phyloP scores from a whole-genome alignment of 2,329 filamentous ascomycete genomes.

The Alternaria infectoria region DNA sequence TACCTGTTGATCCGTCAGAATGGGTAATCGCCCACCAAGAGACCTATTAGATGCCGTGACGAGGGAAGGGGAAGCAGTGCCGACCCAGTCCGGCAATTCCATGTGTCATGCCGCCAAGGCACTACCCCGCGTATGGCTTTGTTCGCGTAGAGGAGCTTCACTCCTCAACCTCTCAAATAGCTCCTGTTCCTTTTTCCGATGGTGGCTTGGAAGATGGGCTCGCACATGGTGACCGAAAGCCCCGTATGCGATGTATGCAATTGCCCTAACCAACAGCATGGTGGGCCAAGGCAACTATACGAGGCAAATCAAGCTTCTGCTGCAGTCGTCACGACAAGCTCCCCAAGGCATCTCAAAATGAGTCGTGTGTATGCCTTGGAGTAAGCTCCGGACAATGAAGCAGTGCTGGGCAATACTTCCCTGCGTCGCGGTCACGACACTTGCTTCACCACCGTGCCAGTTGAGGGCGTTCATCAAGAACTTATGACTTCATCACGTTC shows the following conservation, averaged over 20 bases:
- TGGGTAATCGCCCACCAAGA: not conserved
- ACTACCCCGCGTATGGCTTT: not conserved
- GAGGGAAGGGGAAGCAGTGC: not conserved
- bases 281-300: not conserved
- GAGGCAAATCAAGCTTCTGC: not conserved
- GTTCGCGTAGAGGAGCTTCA: not conserved
- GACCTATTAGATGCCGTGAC: not conserved
- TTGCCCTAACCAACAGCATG: not conserved
- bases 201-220: not conserved
- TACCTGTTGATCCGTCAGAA: not conserved
- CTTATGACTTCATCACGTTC: not conserved
- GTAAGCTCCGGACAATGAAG: not conserved
- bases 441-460: not conserved
- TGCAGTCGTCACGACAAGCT: not conserved
- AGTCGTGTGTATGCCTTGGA: not conserved
- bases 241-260: not conserved
- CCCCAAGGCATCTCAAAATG: not conserved
- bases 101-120: slow-evolving; percentile 2
- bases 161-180: not conserved
- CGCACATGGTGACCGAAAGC: not conserved
- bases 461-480: not conserved
- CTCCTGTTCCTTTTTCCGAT: not conserved
- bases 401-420: slow-evolving; percentile 1
- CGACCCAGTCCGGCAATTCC: not conserved
- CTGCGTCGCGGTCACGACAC: not conserved